Evolutionary conservation across 2,329 filamentous ascomycete species (phyloP).

Genomic region (Anthostomella pinea): DNA sequence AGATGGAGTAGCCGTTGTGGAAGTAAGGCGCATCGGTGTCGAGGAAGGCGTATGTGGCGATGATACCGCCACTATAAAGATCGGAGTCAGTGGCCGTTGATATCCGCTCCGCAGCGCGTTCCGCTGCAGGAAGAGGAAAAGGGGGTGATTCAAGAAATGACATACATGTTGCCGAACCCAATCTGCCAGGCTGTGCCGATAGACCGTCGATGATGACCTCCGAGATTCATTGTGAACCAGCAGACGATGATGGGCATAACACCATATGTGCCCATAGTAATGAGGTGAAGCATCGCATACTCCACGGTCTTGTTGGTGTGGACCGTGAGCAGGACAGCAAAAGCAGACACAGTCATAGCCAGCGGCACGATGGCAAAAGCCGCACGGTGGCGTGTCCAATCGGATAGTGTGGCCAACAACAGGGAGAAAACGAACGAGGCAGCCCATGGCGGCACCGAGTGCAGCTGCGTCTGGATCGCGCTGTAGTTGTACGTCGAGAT

Average conservation of each 20-base stretch:
- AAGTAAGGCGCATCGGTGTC: conserved; percentile 66
- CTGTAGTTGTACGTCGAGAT: conserved; percentile 64
- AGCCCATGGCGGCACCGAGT: conserved; percentile 57
- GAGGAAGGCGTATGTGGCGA: conserved; percentile 70
- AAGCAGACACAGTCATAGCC: conserved; percentile 67
- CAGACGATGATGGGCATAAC: conserved; percentile 88
- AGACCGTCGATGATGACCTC: conserved; percentile 65
- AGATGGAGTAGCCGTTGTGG: conserved; percentile 72
- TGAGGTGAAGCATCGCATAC: conserved; percentile 79
- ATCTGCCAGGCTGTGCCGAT: conserved; percentile 76
- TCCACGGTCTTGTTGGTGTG: conserved; percentile 65
- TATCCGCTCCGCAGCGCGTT: not conserved
- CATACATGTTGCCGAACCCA: conserved; percentile 68
- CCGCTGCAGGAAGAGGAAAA: not conserved
- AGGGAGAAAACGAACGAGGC: conserved; percentile 79
- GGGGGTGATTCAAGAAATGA: not conserved
- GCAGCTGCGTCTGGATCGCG: conserved; percentile 55
- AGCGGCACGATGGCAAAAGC: conserved; percentile 69
- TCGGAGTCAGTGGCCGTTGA: not conserved
- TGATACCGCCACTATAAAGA: conserved; percentile 59
- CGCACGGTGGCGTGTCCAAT: conserved; percentile 70
- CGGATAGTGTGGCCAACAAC: conserved; percentile 68
- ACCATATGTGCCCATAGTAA: conserved; percentile 75
- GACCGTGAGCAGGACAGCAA: conserved; percentile 69
- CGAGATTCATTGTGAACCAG: conserved; percentile 80